Percentiles rank a stretch among this genome's conserved stretches.
Evolutionary conservation across 1,139 yeast species (phyloP).

Genomic region (Suhomyces wounanorum): DNA sequence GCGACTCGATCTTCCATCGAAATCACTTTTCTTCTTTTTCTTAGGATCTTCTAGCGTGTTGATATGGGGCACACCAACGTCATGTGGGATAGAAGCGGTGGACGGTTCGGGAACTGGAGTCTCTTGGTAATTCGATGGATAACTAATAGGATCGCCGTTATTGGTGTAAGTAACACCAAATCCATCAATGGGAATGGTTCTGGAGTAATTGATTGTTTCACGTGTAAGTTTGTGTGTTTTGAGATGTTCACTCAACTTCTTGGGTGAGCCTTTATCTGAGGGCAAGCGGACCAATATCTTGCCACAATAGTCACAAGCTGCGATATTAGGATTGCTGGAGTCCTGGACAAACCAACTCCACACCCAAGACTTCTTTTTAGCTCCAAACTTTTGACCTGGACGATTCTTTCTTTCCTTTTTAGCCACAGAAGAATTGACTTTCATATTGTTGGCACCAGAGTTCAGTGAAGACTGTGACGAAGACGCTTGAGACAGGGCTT

Average conservation of each 20-base stretch:
- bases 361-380: conserved; percentile 62
- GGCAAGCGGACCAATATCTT: conserved; percentile 49
- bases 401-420: conserved; percentile 33
- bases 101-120: conserved; percentile 8
- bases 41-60: conserved; percentile 11
- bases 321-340: conserved; percentile 47
- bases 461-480: background rate
- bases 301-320: conserved; percentile 57
- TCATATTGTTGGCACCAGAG: conserved; percentile 11
- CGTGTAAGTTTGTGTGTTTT: conserved; percentile 53
- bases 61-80: conserved; percentile 5
- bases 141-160: conserved; percentile 29
- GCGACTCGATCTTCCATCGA: conserved; percentile 10
- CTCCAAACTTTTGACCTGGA: conserved; percentile 49
- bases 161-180: conserved; percentile 37
- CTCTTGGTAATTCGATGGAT: conserved; percentile 15
- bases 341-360: conserved; percentile 65
- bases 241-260: conserved; percentile 58
- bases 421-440: conserved; percentile 12
- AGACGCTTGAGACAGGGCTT: background rate
- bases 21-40: conserved; percentile 9
- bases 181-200: conserved; percentile 43
- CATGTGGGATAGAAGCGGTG: conserved; percentile 6
- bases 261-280: conserved; percentile 61
- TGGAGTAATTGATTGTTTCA: conserved; percentile 36